Percentiles rank a stretch among this genome's conserved stretches.
These are phyloP conservation scores for Lentinula edodes DNA, from an alignment of 768 basidiomycete species.

Conservation along the genomic window DNA sequence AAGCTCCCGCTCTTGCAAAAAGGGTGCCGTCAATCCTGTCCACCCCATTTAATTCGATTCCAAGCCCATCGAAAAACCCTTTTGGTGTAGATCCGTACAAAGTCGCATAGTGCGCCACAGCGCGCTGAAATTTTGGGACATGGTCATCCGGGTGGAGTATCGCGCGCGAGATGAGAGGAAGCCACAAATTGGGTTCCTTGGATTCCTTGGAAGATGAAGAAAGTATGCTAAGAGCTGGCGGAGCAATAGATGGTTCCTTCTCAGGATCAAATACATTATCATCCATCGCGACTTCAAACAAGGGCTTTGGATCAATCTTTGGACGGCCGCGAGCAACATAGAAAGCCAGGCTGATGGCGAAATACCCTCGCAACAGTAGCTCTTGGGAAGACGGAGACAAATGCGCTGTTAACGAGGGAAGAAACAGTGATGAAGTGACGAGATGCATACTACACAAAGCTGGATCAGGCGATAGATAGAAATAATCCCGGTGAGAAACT, in stretches of 20 bases:
- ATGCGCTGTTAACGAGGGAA: conserved; percentile 40
- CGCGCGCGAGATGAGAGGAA: conserved; percentile 45
- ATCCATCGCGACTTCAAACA: conserved; percentile 28
- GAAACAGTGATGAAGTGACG: conserved; percentile 60
- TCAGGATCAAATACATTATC: not conserved
- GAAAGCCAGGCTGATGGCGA: conserved; percentile 44
- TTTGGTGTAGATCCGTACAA: conserved; percentile 36
- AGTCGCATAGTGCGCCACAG: conserved; percentile 39
- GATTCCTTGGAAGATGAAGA: conserved; percentile 25
- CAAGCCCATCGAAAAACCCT: conserved; percentile 17
- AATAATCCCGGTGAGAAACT: not conserved
- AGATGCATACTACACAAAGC: conserved; percentile 48
- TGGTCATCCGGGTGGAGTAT: conserved; percentile 59
- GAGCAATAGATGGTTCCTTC: conserved; percentile 12
- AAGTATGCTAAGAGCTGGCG: conserved; percentile 18
- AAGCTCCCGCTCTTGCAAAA: conserved; percentile 52
- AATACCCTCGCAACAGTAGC: conserved; percentile 54
- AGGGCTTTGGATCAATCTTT: conserved; percentile 39
- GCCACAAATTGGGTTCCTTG: conserved; percentile 51
- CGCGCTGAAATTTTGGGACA: conserved; percentile 41
- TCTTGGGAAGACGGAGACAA: conserved; percentile 38
- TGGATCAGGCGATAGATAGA: conserved; percentile 6
- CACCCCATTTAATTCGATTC: conserved; percentile 42
- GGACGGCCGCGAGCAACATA: conserved; percentile 56
- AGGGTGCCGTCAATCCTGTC: conserved; percentile 55